Percentiles rank a stretch among this genome's conserved stretches.
phyloP scores from a whole-genome alignment of 345 rosid species.

The Eucalyptus brandiana region DNA sequence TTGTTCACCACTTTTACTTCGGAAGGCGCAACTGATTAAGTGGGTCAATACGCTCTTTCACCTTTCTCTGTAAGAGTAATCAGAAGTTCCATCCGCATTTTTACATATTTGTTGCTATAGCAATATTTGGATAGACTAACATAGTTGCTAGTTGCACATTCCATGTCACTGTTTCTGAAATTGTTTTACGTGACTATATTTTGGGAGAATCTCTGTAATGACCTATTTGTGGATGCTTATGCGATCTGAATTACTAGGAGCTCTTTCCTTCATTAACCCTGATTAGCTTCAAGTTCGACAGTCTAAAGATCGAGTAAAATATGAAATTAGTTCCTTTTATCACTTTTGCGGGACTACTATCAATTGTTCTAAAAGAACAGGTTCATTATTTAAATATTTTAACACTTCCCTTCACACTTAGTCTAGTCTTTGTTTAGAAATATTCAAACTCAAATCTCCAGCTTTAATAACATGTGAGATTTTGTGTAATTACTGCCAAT shows the following conservation, averaged over 20 bases:
- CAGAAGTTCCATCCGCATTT: background rate
- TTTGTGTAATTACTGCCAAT: rapidly evolving
- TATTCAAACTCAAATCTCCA: too few species aligned
- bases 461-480: too few species aligned
- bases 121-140: background rate
- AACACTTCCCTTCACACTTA: too few species aligned
- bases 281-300: background rate
- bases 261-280: background rate
- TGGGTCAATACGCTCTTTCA: background rate
- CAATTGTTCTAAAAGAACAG: too few species aligned
- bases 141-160: background rate
- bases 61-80: background rate
- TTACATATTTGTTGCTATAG: background rate
- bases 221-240: background rate
- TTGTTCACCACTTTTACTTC: background rate
- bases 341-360: background rate
- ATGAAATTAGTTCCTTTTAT: background rate
- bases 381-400: too few species aligned
- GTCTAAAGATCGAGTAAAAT: background rate
- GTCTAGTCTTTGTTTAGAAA: too few species aligned
- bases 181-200: background rate
- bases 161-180: background rate
- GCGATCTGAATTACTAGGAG: background rate
- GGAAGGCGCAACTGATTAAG: background rate
- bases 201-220: background rate